These are phyloP conservation scores for Rubia occidens DNA, from an alignment of 305 asterid genomes.

Conservation along the genomic window DNA sequence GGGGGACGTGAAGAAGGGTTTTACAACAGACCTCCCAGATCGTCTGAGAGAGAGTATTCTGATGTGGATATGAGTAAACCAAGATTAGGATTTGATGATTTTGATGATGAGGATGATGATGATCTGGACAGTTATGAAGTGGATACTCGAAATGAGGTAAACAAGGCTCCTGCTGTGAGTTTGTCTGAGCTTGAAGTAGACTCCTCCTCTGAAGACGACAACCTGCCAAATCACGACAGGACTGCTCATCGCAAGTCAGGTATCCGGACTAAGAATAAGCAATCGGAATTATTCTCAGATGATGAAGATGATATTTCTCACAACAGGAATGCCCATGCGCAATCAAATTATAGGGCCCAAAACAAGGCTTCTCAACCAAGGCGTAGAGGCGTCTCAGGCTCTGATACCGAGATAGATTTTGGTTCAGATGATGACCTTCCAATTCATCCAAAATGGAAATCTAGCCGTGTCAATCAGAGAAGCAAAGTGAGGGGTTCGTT, in stretches of 20 bases:
- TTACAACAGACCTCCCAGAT: conserved; percentile 30
- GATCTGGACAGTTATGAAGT: conserved; percentile 73
- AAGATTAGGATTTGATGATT: conserved; percentile 70
- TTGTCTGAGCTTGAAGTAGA: conserved; percentile 74
- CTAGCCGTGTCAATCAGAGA: conserved; percentile 51
- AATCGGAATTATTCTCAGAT: conserved; percentile 39
- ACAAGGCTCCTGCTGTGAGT: conserved; percentile 40
- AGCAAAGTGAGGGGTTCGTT: conserved; percentile 30
- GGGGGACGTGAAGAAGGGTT: conserved; percentile 36
- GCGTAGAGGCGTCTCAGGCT: conserved; percentile 27
- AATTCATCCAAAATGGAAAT: conserved; percentile 58
- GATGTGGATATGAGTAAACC: conserved; percentile 30
- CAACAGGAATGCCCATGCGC: conserved; percentile 26
- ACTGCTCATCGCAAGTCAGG: conserved; percentile 29
- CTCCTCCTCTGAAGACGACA: conserved; percentile 56
- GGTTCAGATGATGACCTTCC: conserved; percentile 81
- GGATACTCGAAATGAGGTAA: conserved; percentile 46
- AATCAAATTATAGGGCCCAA: conserved; percentile 20
- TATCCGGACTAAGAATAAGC: conserved; percentile 20
- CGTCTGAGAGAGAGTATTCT: conserved; percentile 33
- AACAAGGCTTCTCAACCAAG: conserved; percentile 29
- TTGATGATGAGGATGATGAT: conserved; percentile 86
- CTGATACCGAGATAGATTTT: conserved; percentile 48
- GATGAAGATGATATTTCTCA: conserved; percentile 34
- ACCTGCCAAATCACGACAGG: conserved; percentile 26